Base-by-base conservation (phyloP, 805 yeast species). In the Saturnispora bothae region DNA sequence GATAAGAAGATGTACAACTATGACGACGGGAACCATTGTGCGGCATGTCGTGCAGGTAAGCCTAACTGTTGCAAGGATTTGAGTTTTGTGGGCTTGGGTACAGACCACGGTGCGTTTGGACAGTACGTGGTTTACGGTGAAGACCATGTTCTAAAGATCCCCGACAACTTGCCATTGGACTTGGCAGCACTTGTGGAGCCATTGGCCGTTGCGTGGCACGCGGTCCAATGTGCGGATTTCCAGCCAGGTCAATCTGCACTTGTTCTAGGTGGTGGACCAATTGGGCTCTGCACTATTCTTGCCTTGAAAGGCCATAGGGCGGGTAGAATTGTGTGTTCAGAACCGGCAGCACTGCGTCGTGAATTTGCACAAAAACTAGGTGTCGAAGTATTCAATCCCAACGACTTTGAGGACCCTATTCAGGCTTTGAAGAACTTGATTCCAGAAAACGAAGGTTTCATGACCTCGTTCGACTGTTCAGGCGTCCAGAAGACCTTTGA, bases 201-300 rank as follows among this genome's bases (percentile, higher is more conserved):
- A 4, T 53, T 75, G 30, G 59, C 75, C 6, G 80, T 75, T 14
- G 67, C 78, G 1, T 73, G 75, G 69, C 81, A 76, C 47, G 78
- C 78, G 1, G 60, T 73, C 33, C 64, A 63, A 46, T 58, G 68
- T 45, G 64, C 74, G 3, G 65, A 66, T 14, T 53, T 73, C 31
- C 34, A 49, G 34, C 43, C 53, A 8, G 76, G 75, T 16, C 61
- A 66, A 28, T 43, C 42, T 3, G 78, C 75, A 3, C 55, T 74
- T 33, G 70, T 76, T 13, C 50, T 76, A 13, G 81, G 81, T 22
- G 72, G 75, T 20, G 82, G 82, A 4, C 78, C 80, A 17, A 74
- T 76, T 50, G 81, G 82, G 5, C 55, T 76, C 18, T 71, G 79
- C 17, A 65, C 77, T 3, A 59, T 73, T n/a, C 54, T 75, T 32